Evolutionary conservation across 108 stramenopile genomes (phyloP).

Genomic region (Cyclostephanos tholiformis): DNA sequence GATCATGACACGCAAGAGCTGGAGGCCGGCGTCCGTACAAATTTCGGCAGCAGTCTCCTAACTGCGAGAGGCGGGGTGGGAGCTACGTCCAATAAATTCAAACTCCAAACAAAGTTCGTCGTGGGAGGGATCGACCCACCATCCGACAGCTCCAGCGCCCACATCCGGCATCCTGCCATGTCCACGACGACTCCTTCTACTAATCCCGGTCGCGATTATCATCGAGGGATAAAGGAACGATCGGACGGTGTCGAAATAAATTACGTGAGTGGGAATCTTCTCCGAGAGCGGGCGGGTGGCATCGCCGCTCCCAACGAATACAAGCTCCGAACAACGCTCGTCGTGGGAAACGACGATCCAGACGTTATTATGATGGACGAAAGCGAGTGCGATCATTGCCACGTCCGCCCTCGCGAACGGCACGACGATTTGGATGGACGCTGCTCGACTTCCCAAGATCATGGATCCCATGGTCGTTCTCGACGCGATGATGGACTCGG

Average conservation of each 20-base stretch:
- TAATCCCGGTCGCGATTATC: not conserved
- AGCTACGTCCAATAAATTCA: constrained; percentile 4
- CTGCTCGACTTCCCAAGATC: not conserved
- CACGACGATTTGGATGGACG: not conserved
- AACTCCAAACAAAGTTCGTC: constrained; percentile 33
- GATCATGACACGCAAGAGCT: not conserved
- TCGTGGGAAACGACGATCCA: constrained; percentile 13
- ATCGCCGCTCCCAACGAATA: constrained; percentile 4
- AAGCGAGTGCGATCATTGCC: constrained; percentile 6
- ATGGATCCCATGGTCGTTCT: not conserved
- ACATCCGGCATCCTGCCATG: not conserved
- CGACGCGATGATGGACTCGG: not conserved
- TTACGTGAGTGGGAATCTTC: constrained; percentile 1
- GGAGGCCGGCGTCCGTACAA: not conserved
- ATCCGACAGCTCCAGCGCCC: not conserved
- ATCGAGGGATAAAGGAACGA: not conserved
- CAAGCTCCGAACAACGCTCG: constrained; percentile 31
- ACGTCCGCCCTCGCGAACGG: not conserved
- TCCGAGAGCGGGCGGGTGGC: not conserved
- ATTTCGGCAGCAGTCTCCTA: constrained; percentile 2
- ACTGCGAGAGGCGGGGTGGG: not conserved
- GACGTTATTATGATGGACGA: constrained; percentile 26
- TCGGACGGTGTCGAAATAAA: not conserved
- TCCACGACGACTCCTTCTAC: not conserved
- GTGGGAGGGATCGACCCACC: constrained; percentile 12